These are phyloP conservation scores for Yarrowia keelungensis DNA, from an alignment of 805 yeast genomes.

Conservation along the genomic window DNA sequence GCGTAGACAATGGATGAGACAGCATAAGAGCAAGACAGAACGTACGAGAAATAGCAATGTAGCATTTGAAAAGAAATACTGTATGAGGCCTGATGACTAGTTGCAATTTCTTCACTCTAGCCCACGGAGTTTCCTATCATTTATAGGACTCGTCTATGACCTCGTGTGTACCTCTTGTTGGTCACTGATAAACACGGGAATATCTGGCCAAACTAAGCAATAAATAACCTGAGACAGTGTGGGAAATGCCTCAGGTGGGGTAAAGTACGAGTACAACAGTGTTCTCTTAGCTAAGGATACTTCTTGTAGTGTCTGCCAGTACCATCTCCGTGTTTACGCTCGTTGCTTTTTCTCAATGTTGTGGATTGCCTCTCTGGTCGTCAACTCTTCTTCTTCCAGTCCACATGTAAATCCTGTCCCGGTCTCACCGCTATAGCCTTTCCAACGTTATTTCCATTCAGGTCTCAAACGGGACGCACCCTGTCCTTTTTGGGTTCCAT, in stretches of 20 bases:
- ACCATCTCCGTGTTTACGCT: not conserved
- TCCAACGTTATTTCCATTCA: too few relatives aligned
- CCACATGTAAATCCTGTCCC: constrained; percentile 1
- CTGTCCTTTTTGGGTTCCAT: constrained; percentile 20
- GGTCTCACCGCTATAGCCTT: not conserved
- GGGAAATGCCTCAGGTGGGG: constrained; percentile 3
- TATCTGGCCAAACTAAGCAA: not conserved
- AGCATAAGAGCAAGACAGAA: too few relatives aligned
- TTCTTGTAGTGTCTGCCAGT: too few relatives aligned
- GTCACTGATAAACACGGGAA: not conserved
- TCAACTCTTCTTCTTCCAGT: not conserved
- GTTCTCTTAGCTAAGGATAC: too few relatives aligned
- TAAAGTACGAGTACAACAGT: not conserved
- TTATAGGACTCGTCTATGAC: not conserved
- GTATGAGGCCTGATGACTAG: too few relatives aligned
- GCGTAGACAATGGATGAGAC: too few relatives aligned
- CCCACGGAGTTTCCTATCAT: too few relatives aligned
- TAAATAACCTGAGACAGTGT: constrained; percentile 1
- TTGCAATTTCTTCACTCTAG: too few relatives aligned
- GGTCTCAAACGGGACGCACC: constrained; percentile 22
- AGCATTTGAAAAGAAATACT: too few relatives aligned
- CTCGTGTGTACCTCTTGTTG: not conserved
- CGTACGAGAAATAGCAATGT: too few relatives aligned
- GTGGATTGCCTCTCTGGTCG: not conserved
- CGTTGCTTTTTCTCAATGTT: not conserved